phyloP scores from a whole-genome alignment of 495 filamentous ascomycete genomes.

The Massariosphaeria phaeospora region DNA sequence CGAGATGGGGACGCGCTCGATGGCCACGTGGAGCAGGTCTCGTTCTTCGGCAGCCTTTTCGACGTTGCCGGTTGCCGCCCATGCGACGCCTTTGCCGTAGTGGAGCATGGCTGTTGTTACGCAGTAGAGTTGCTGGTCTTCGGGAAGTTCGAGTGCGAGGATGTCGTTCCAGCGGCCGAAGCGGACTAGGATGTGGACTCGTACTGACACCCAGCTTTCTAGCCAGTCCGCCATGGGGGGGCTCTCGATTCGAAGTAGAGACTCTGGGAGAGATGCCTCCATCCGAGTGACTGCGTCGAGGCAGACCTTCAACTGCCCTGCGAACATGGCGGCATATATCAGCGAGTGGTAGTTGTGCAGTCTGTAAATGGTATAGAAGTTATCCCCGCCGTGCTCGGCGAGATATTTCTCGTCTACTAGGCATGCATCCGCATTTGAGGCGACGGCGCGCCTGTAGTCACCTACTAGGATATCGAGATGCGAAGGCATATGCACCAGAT shows the following conservation, averaged over 20 bases:
- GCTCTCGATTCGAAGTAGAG: slow-evolving; percentile 55
- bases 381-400: slow-evolving; percentile 45
- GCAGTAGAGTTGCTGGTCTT: slow-evolving; percentile 53
- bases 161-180: slow-evolving; percentile 50
- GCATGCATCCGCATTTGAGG: slow-evolving; percentile 60
- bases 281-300: slow-evolving; percentile 51
- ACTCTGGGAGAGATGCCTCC: slow-evolving; percentile 53
- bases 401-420: slow-evolving; percentile 58
- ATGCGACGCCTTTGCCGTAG: slow-evolving; percentile 61
- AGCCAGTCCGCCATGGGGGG: slow-evolving; percentile 72
- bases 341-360: slow-evolving; percentile 63
- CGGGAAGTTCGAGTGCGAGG: slow-evolving; percentile 46
- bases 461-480: slow-evolving; percentile 65
- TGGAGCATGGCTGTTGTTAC: slow-evolving; percentile 59
- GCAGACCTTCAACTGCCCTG: slow-evolving; percentile 52
- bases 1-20: slow-evolving; percentile 46
- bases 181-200: slow-evolving; percentile 59
- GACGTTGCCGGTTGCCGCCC: slow-evolving; percentile 50
- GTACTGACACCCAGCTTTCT: slow-evolving; percentile 58
- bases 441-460: slow-evolving; percentile 58
- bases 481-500: slow-evolving; percentile 69
- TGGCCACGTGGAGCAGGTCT: slow-evolving; percentile 45
- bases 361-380: slow-evolving; percentile 66
- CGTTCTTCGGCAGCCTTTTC: slow-evolving; percentile 47
- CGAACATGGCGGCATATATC: slow-evolving; percentile 69